Evolutionary conservation across 2,329 filamentous ascomycete genomes (phyloP).

Genomic region (Coniochaeta prunicola): DNA sequence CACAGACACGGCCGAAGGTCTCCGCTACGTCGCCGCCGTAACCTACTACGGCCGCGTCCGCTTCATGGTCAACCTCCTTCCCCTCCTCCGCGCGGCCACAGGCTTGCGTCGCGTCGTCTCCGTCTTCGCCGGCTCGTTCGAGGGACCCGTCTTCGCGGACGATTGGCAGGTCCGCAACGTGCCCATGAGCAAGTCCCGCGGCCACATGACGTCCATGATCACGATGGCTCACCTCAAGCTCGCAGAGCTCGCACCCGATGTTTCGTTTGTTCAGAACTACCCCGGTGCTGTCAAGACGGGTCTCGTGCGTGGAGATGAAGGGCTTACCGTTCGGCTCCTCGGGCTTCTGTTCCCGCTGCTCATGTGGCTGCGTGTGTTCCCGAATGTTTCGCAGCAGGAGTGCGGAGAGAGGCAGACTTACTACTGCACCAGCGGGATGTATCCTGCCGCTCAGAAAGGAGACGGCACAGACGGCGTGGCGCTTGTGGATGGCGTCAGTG

Average conservation of each 20-base stretch:
- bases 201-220: conserved; percentile 40
- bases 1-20: conserved; percentile 48
- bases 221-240: conserved; percentile 41
- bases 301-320: conserved; percentile 15
- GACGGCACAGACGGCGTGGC: conserved; percentile 15
- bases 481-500: conserved; percentile 13
- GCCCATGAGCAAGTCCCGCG: conserved; percentile 30
- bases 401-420: conserved; percentile 31
- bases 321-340: conserved; percentile 10
- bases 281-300: conserved; percentile 29
- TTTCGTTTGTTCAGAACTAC: conserved; percentile 31
- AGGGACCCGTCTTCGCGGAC: conserved; percentile 37
- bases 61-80: conserved; percentile 49
- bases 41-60: conserved; percentile 51
- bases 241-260: conserved; percentile 32
- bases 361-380: conserved; percentile 3
- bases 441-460: conserved; percentile 17
- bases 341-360: conserved; percentile 21
- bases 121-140: conserved; percentile 45
- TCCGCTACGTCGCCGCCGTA: conserved; percentile 43
- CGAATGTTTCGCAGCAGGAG: conserved; percentile 20
- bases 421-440: conserved; percentile 25
- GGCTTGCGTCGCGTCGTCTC: conserved; percentile 44
- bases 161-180: conserved; percentile 35
- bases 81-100: conserved; percentile 38